phyloP scores from a whole-genome alignment of 306 rosid species.

The Sicyos baderoa region DNA sequence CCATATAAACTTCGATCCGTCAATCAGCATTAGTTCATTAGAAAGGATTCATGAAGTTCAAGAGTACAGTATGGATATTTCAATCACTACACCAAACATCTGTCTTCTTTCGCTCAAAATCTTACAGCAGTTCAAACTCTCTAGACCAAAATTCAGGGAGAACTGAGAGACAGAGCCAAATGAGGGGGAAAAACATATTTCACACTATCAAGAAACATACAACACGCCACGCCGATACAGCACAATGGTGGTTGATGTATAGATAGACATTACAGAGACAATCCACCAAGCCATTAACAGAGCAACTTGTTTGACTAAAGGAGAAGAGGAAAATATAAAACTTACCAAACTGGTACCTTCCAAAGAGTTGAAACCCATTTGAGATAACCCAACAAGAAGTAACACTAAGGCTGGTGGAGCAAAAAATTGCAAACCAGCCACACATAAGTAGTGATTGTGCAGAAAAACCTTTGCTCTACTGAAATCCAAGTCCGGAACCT shows the following conservation, averaged over 20 bases:
- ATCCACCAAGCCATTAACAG: constrained; percentile 93
- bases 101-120: not conserved
- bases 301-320: constrained; percentile 41
- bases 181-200: not conserved
- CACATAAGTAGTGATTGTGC: constrained; percentile 84
- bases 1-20: not conserved
- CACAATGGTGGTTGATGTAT: constrained; percentile 45
- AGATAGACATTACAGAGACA: constrained; percentile 48
- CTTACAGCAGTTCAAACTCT: constrained; percentile 13
- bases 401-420: constrained; percentile 57
- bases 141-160: not conserved
- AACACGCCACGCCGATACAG: constrained; percentile 55
- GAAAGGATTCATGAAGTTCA: not conserved
- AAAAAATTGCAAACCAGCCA: constrained; percentile 60
- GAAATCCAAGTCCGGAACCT: constrained; percentile 80
- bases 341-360: constrained; percentile 26
- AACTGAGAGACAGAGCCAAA: not conserved
- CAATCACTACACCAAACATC: not conserved
- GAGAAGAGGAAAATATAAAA: constrained; percentile 41
- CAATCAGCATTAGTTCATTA: not conserved
- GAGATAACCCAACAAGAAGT: constrained; percentile 55
- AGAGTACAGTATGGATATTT: not conserved
- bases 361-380: constrained; percentile 32
- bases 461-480: constrained; percentile 83
- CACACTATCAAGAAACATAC: constrained; percentile 57